Evolutionary conservation across 306 rosid genomes (phyloP), one percentile per base, ranked within the genome.

Genomic region (Hippophae tibetana): DNA sequence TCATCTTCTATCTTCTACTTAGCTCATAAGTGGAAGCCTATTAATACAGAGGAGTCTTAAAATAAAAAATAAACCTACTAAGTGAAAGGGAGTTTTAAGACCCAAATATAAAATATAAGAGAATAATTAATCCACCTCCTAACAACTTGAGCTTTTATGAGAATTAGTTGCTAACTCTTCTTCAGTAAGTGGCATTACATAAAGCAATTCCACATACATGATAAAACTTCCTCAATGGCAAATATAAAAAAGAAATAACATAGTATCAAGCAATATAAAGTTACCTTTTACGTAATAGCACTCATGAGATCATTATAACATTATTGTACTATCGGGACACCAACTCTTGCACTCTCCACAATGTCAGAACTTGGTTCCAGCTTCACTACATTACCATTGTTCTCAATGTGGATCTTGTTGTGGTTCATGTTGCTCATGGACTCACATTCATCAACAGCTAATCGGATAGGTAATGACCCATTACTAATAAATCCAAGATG

Each of bases 251-350:
- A 51, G 14, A 54, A 10, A 44, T 38, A 14, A 25, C 63, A 56
- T 5, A 44, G 63, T 52, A 56, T 25, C 42, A 43, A 10, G 7
- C 13, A 3, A 56, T 38, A 68, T 14, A 40, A 18, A 47, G 52
- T 74, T 76, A 83, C 89, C 94, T 76, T 78, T 70, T 86, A 76
- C 44, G 71, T 53, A 68, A 78, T 77, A 55, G 60, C 66, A 48
- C 80, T 73, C 69, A 52, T 72, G 76, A 71, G 72, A 65, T 76
- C 82, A 54, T 65, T 59, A 40, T 74, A 66, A 73, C 55, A 76
- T 54, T 74, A 78, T 43, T 47, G 84, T 46, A 69, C 43, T 45
- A 67, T 23, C 14, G 79, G 65, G 31, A 67, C 23, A 57, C 77
- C 84, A 56, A 47, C 67, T 65, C 68, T 77, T 41, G 77, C 62